A percentile compares a stretch with the other conserved stretches of the same genome.
These are phyloP conservation scores for Colletotrichum sidae DNA, from an alignment of 2,329 filamentous ascomycete genomes.

Conservation along the genomic window DNA sequence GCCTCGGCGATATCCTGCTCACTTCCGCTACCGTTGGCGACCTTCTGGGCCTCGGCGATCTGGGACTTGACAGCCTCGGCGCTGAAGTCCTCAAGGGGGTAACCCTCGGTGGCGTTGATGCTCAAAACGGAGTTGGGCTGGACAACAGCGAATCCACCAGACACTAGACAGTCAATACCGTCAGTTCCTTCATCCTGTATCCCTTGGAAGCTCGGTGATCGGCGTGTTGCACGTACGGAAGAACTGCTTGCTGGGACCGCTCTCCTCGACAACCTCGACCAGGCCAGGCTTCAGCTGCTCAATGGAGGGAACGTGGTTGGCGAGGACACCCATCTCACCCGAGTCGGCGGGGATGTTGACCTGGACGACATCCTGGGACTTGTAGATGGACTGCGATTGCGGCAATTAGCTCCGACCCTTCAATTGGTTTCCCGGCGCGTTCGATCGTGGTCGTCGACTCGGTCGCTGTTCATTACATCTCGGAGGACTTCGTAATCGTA, in stretches of 20 bases:
- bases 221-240: slow-evolving; percentile 79
- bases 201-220: slow-evolving; percentile 36
- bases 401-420: slow-evolving; percentile 60
- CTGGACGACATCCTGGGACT: slow-evolving; percentile 81
- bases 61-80: slow-evolving; percentile 88
- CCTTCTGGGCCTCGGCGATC: slow-evolving; percentile 95
- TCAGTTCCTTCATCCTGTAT: slow-evolving; percentile 26
- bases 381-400: slow-evolving; percentile 74
- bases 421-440: slow-evolving; percentile 41
- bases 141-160: slow-evolving; percentile 95
- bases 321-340: slow-evolving; percentile 99
- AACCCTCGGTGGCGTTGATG: slow-evolving; percentile 99
- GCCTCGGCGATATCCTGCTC: slow-evolving; percentile 99
- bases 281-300: slow-evolving; percentile 98
- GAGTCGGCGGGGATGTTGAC: slow-evolving; percentile 99
- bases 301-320: slow-evolving; percentile 98
- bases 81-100: slow-evolving; percentile 95
- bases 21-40: slow-evolving; percentile 88
- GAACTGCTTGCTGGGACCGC: slow-evolving; percentile 91
- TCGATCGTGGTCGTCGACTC: slow-evolving; percentile 19
- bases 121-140: slow-evolving; percentile 94
- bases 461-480: slow-evolving; percentile 4
- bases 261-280: slow-evolving; percentile 95
- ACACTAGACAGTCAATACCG: slow-evolving; percentile 68
- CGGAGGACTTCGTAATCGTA: slow-evolving; percentile 63